Evolutionary conservation across 2,329 filamentous ascomycete species (phyloP), one percentile per base, ranked within the genome.

Genomic region (Xylariaceae sp.): DNA sequence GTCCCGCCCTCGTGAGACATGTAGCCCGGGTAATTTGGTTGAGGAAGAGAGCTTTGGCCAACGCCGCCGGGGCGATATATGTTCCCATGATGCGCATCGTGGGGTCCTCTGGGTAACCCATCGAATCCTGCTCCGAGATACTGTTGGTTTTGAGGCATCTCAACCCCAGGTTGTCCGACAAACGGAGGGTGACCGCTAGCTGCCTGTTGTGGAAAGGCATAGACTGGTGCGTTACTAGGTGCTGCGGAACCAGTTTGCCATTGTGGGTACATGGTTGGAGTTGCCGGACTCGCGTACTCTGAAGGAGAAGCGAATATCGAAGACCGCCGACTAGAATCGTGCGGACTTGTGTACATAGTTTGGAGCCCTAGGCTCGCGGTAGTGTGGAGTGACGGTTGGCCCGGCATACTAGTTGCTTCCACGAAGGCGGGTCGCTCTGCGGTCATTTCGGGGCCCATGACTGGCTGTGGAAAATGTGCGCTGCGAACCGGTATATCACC

Each of bases 221-320:
- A 83, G 58, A 82, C 68, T 0, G 78, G 61, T 0, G 78, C 67
- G 2, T 73, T 73, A 37, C 67, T 74, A 0, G 79, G 69, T 0
- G 75, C 72, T 0, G 74, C 72, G 2, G 79, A 78, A 14, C 69
- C 69, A 20, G 76, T 69, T 58, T 77, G 78, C 80, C 79, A 82
- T 9, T 73, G 73, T 6, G 70, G 59, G 62, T 81, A 82, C 45
- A 82, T 65, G 1, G 42, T 63, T 16, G 67, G 66, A 10, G 72
- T 69, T 6, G 75, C 68, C 3, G 78, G 71, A 37, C 70, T 75
- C 20, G 70, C 64, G 44, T 80, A 83, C n/a, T 83, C 81, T 26
- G 76, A 72, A 1, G 71, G 66, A 0, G 75, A 67, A 29, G 65
- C 68, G 61, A 75, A 78, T 16, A 81, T 71, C 0, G 80, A 80